Percentiles rank a stretch among this genome's conserved stretches.
These are phyloP conservation scores for Boletus sp. DNA, from an alignment of 768 basidiomycete genomes.

Conservation along the genomic window DNA sequence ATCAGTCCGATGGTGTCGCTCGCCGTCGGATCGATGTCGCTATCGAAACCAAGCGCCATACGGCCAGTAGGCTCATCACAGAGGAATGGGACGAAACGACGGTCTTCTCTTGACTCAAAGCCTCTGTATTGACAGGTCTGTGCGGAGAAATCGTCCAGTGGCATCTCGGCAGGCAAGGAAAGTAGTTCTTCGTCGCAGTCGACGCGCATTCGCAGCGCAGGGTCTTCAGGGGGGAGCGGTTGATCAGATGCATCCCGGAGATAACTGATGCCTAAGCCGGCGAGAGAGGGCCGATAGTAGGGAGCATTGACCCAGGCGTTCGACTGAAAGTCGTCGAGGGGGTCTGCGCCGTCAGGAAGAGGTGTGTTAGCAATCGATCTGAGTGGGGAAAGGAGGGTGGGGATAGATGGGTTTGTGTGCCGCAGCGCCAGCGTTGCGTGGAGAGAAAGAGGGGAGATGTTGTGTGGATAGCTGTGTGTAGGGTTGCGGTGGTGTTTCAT, in stretches of 20 bases:
- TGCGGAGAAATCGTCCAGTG: background rate
- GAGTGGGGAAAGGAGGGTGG: constrained; percentile 31
- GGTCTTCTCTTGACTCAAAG: background rate
- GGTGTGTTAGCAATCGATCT: constrained; percentile 9
- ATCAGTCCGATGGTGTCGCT: constrained; percentile 24
- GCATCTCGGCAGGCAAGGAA: background rate
- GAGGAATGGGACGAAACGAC: background rate
- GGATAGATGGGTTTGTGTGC: constrained; percentile 10
- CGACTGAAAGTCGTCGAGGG: constrained; percentile 28
- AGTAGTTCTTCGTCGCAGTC: background rate
- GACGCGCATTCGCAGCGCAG: constrained; percentile 2
- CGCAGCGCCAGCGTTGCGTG: constrained; percentile 34
- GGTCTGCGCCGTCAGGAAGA: background rate
- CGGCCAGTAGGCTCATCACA: background rate
- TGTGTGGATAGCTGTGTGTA: constrained; percentile 21
- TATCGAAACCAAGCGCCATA: constrained; percentile 6
- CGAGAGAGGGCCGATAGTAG: constrained; percentile 13
- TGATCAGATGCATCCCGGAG: background rate
- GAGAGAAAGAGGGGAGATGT: background rate
- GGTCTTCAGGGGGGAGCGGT: background rate
- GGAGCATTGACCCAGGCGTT: constrained; percentile 23
- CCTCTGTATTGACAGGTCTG: background rate
- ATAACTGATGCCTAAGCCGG: constrained; percentile 28
- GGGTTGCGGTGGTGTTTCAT: constrained; percentile 27
- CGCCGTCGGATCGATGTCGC: constrained; percentile 8